These are phyloP conservation scores for Thelonectria olida DNA, from an alignment of 2,329 filamentous ascomycete species.

Conservation along the genomic window DNA sequence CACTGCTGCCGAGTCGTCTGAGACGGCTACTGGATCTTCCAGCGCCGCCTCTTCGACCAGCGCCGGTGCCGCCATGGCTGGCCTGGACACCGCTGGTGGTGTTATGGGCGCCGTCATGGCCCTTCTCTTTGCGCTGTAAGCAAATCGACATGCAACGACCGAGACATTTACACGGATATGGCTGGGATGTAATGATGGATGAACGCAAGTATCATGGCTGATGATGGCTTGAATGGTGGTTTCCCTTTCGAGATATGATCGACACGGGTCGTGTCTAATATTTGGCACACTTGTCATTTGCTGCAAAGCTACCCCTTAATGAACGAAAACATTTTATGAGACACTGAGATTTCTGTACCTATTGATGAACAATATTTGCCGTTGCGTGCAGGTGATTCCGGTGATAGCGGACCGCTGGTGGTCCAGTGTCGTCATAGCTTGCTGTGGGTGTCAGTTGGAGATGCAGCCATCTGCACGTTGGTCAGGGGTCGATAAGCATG, in stretches of 20 bases:
- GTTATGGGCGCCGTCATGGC: slow-evolving; percentile 41
- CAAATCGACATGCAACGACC: background rate
- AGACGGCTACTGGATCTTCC: background rate
- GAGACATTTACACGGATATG: background rate
- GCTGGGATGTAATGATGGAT: background rate
- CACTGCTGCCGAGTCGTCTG: background rate
- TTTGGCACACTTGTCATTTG: background rate
- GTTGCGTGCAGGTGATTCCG: background rate
- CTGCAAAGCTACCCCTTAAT: slow-evolving; percentile 14
- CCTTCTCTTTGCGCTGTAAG: slow-evolving; percentile 43
- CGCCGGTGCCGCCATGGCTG: slow-evolving; percentile 12
- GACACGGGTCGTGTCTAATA: background rate
- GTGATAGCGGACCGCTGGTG: too few species aligned
- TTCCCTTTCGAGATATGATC: slow-evolving; percentile 12
- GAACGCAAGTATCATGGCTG: background rate
- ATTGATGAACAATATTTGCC: background rate
- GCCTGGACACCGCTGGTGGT: slow-evolving; percentile 27
- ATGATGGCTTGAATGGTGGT: background rate
- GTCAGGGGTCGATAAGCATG: background rate
- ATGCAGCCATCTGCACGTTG: background rate
- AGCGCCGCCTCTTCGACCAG: slow-evolving; percentile 9
- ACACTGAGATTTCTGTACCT: background rate
- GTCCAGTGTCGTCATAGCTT: background rate
- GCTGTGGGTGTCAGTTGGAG: background rate
- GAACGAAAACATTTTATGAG: background rate